These are phyloP conservation scores for Gnomoniopsis sp. DNA, from an alignment of 2,329 filamentous ascomycete species.

Conservation along the genomic window DNA sequence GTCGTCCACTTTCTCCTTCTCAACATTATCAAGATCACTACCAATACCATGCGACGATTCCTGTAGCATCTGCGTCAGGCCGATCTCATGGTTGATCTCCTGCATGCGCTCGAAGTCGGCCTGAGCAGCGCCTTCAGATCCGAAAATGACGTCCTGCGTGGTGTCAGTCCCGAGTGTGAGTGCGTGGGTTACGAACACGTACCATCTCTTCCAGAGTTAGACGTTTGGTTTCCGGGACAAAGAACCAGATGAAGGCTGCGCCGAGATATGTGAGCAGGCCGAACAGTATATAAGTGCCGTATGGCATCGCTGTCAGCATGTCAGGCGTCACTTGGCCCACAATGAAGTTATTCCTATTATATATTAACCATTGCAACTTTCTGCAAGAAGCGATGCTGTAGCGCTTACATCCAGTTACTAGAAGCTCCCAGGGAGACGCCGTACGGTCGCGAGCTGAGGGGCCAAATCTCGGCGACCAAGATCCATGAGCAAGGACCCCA, in stretches of 20 bases:
- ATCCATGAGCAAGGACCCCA: conserved; percentile 77
- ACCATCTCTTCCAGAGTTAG: conserved; percentile 64
- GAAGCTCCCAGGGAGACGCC: conserved; percentile 67
- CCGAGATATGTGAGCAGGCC: conserved; percentile 62
- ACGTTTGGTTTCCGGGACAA: conserved; percentile 63
- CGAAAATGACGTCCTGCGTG: conserved; percentile 60
- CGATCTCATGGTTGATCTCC: conserved; percentile 70
- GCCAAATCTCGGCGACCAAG: conserved; percentile 72
- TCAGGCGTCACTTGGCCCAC: conserved; percentile 69
- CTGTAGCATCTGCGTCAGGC: conserved; percentile 45
- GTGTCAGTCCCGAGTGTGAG: not conserved
- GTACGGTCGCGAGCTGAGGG: conserved; percentile 65
- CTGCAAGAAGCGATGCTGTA: no score
- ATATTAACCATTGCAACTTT: not conserved
- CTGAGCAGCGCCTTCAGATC: conserved; percentile 61
- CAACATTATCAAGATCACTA: conserved; percentile 21
- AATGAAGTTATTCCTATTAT: conserved; percentile 49
- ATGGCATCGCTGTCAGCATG: conserved; percentile 61
- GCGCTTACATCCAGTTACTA: conserved; percentile 58
- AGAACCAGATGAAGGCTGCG: conserved; percentile 59
- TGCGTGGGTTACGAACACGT: conserved; percentile 11
- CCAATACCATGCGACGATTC: conserved; percentile 19
- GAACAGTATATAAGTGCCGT: conserved; percentile 71
- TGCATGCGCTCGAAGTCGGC: conserved; percentile 68
- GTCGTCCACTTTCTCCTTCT: conserved; percentile 22